Evolutionary conservation across 208 protist species (phyloP), one percentile per base, ranked within the genome.

Genomic region (Leishmania amazonensis): DNA sequence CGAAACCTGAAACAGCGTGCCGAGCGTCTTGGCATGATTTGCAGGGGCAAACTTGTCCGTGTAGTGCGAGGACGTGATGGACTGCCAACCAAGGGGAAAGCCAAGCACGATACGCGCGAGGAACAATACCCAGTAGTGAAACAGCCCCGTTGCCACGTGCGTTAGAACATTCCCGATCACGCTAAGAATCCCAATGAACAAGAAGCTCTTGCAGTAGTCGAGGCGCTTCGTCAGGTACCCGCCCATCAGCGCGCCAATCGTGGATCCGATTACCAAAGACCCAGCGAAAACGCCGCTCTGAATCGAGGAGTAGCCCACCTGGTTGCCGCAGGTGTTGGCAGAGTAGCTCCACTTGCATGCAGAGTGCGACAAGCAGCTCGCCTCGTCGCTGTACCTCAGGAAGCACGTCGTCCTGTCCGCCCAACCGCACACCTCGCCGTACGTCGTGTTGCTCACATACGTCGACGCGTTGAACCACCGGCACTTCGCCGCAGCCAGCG

Each of bases 231-330:
- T 79, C 42, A 91, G 81, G 77, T 76, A 42, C 7, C 85, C 88
- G 49, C 81, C 79, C 35, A 84, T 47, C 19, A 94, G 75, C 3
- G 92, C 85, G 49, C 90, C 90, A 54, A 92, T 35, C 74, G 83
- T 88, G n/a, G 79, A 65, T 40, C 90, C 92, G n/a, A 95, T 80
- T 68, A 93, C 93, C 89, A 95, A 89, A 2, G 88, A 79, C 28
- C 85, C 84, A 31, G 89, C 87, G 58, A 95, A 92, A 49, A 93
- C 75, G 42, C 91, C 91, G 53, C 75, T 91, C 65, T 89, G 40
- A 49, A 83, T 78, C 54, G 88, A 81, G 9, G 64, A 88, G 85
- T 91, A 94, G 28, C 88, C 91, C 2, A 83, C 72, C 5, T 68
- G 76, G 81, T 93, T 87, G 31, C 74, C 74, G 75, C 89, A 93